Conservation (phyloP, 768 basidiomycete genomes). For the Russula lepida region DNA sequence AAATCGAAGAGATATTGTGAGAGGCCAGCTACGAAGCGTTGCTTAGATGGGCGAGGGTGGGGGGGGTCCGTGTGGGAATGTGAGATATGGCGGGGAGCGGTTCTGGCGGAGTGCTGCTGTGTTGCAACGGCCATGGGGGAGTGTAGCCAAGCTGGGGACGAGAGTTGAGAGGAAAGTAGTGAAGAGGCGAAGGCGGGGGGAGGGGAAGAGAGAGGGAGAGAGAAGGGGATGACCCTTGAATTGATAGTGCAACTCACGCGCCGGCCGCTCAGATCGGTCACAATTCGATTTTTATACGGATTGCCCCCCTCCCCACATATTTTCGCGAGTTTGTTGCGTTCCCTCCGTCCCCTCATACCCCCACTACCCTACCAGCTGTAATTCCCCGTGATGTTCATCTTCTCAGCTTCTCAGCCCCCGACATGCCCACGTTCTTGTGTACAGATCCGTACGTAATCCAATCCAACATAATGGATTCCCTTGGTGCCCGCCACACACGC, state of each 20-base stretch:
- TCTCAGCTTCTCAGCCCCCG: neutral
- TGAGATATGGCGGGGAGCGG: constrained; percentile 8
- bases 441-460: neutral
- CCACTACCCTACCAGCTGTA: neutral
- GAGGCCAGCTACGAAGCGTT: constrained; percentile 69
- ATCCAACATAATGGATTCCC: too few relatives aligned
- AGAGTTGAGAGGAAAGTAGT: neutral
- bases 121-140: constrained; percentile 16
- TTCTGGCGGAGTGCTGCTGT: constrained; percentile 7
- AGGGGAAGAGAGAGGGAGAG: too few relatives aligned
- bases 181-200: neutral
- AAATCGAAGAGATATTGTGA: constrained; percentile 91
- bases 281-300: neutral
- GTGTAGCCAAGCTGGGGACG: neutral
- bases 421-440: neutral
- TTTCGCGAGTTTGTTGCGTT: constrained; percentile 8
- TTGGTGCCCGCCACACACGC: too few relatives aligned
- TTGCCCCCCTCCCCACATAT: neutral
- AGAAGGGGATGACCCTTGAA: neutral
- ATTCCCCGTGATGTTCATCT: neutral
- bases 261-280: neutral
- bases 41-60: constrained; percentile 34
- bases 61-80: constrained; percentile 10
- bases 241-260: neutral
- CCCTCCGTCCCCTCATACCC: neutral